Evolutionary conservation across 2,329 filamentous ascomycete genomes (phyloP).

Genomic region (Penicillium sp.): DNA sequence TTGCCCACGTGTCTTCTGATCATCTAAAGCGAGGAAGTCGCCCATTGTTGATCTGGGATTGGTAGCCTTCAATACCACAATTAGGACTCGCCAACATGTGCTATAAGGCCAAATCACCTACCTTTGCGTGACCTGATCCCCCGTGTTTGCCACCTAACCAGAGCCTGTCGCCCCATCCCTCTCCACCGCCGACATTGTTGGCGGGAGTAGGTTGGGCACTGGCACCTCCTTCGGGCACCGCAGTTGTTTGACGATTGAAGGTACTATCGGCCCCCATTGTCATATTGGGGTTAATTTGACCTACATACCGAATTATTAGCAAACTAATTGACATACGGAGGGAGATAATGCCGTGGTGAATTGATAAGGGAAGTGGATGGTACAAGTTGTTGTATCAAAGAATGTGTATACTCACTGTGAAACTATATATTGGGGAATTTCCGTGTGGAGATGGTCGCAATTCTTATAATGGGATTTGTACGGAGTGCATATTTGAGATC

Average conservation of each 20-base stretch:
- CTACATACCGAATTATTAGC: no score
- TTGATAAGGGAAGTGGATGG: not conserved
- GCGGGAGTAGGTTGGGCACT: constrained; percentile 28
- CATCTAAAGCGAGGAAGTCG: constrained; percentile 24
- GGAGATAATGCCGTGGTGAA: not conserved
- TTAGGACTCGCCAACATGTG: not conserved
- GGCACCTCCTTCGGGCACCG: constrained; percentile 21
- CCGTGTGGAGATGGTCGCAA: no score
- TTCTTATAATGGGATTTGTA: not conserved
- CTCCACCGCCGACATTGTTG: constrained; percentile 24
- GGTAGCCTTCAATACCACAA: constrained; percentile 10
- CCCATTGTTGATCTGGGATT: constrained; percentile 26
- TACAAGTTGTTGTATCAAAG: no score
- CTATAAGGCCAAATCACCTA: constrained; percentile 10
- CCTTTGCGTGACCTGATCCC: constrained; percentile 24
- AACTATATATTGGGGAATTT: no score
- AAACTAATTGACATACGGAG: no score
- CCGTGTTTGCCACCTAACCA: constrained; percentile 21
- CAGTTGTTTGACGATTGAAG: constrained; percentile 11
- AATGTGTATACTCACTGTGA: not conserved
- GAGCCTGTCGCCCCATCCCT: constrained; percentile 22
- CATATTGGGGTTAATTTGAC: not conserved
- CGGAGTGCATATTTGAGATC: not conserved
- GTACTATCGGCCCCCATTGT: not conserved
- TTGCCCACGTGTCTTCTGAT: constrained; percentile 28